These are phyloP conservation scores for Yamadazyma sp. DNA, from an alignment of 1,139 yeast species.

Conservation along the genomic window DNA sequence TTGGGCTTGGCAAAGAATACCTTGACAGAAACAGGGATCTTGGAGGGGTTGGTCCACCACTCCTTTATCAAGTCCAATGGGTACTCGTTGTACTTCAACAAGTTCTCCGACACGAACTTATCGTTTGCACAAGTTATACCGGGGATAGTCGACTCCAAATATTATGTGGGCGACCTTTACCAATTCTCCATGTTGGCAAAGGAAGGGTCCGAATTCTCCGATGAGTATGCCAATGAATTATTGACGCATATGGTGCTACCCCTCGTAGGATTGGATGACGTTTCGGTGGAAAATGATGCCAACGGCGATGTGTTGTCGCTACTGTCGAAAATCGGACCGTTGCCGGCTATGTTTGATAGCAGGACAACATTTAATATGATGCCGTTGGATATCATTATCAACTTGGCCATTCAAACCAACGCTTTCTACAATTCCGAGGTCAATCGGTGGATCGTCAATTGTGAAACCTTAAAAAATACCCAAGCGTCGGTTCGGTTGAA, in stretches of 20 bases:
- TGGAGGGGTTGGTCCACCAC: slow-evolving; percentile 31
- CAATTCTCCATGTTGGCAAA: slow-evolving; percentile 45
- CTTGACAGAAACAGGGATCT: slow-evolving; percentile 37
- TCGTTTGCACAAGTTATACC: slow-evolving; percentile 37
- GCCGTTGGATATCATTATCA: slow-evolving; percentile 60
- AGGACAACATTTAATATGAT: slow-evolving; percentile 52
- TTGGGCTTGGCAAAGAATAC: slow-evolving; percentile 53
- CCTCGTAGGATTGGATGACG: slow-evolving; percentile 54
- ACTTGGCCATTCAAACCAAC: slow-evolving; percentile 71
- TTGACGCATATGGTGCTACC: slow-evolving; percentile 40
- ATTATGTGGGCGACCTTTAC: slow-evolving; percentile 46
- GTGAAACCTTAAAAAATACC: slow-evolving; percentile 39
- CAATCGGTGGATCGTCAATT: slow-evolving; percentile 66
- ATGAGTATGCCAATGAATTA: slow-evolving; percentile 20
- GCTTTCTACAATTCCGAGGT: slow-evolving; percentile 59
- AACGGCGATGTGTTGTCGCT: slow-evolving; percentile 37
- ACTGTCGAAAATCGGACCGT: slow-evolving; percentile 29
- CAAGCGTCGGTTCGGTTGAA: slow-evolving; percentile 56
- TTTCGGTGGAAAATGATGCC: slow-evolving; percentile 47
- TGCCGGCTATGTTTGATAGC: slow-evolving; percentile 66
- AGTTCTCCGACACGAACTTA: slow-evolving; percentile 11
- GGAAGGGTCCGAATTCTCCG: slow-evolving; percentile 26
- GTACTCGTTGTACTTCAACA: slow-evolving; percentile 55
- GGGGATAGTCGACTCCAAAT: slow-evolving; percentile 56
- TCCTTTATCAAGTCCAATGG: slow-evolving; percentile 46